phyloP scores from a whole-genome alignment of 176 grass and related monocot genomes.

The Oryza nivara region DNA sequence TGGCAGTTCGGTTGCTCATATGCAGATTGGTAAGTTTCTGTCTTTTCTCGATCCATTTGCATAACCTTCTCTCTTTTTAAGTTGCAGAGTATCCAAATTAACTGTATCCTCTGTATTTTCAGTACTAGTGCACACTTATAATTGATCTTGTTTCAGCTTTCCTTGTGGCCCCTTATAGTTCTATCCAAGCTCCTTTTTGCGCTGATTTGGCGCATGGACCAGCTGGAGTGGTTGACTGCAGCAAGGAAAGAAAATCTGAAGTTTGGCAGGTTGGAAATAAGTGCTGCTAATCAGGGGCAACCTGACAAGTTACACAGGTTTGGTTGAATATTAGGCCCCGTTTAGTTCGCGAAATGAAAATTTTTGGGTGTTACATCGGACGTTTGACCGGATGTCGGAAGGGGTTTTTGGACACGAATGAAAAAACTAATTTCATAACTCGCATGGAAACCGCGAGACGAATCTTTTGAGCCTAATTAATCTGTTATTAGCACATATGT shows the following conservation, averaged over 20 bases:
- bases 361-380: too few relatives aligned
- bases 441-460: too few relatives aligned
- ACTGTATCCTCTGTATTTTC: background rate
- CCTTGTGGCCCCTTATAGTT: background rate
- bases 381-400: too few relatives aligned
- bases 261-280: constrained; percentile 46
- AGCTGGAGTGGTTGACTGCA: constrained; percentile 31
- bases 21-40: constrained; percentile 1
- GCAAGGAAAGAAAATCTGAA: constrained; percentile 2
- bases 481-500: too few relatives aligned
- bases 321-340: background rate
- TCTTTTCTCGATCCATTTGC: background rate
- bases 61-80: background rate
- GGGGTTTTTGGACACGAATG: too few relatives aligned
- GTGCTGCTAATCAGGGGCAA: background rate
- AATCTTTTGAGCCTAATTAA: too few relatives aligned
- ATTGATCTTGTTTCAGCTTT: background rate
- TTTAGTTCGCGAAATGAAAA: too few relatives aligned
- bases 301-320: background rate
- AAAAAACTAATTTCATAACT: too few relatives aligned
- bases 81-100: background rate
- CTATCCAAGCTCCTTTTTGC: background rate
- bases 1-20: background rate
- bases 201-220: constrained; percentile 16
- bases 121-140: background rate